These are phyloP conservation scores for Gigaspora rosea DNA, from an alignment of 192 early-diverging fungal genomes.

Conservation along the genomic window DNA sequence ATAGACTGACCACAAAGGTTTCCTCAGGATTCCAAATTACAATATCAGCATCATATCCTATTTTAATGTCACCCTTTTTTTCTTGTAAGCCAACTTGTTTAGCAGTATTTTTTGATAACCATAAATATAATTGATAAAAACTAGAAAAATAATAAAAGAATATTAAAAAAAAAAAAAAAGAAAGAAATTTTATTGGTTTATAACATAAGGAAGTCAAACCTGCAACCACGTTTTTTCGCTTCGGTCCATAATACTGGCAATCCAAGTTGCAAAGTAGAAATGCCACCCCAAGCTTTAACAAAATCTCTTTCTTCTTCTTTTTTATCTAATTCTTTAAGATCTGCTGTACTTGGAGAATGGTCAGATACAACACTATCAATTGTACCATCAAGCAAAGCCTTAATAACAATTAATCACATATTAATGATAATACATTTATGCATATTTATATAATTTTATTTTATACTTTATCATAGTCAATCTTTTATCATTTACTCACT, in stretches of 20 bases:
- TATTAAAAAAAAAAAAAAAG: neutral
- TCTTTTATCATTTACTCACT: neutral
- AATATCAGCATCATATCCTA: constrained; percentile 77
- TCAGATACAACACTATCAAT: constrained; percentile 85
- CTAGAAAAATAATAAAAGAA: constrained; percentile 8
- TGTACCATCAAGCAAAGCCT: constrained; percentile 70
- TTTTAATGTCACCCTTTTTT: constrained; percentile 69
- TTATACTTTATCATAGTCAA: neutral
- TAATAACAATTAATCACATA: neutral
- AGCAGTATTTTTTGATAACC: constrained; percentile 70
- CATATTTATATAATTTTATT: neutral
- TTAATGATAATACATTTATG: neutral
- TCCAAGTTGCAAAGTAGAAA: constrained; percentile 80
- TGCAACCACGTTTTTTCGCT: constrained; percentile 63
- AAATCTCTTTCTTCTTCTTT: constrained; percentile 62
- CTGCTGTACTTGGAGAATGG: constrained; percentile 80
- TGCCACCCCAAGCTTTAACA: constrained; percentile 80
- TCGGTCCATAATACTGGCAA: constrained; percentile 79
- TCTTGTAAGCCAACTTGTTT: constrained; percentile 57
- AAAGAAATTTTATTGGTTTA: neutral
- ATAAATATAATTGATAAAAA: constrained; percentile 58
- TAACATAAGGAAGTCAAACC: constrained; percentile 34
- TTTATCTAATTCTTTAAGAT: constrained; percentile 66
- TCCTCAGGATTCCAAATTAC: constrained; percentile 77
- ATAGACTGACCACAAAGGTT: constrained; percentile 42